Evolutionary conservation across 225 moss, liverwort and hornwort genomes (phyloP).

Genomic region (Polytrichum commune): DNA sequence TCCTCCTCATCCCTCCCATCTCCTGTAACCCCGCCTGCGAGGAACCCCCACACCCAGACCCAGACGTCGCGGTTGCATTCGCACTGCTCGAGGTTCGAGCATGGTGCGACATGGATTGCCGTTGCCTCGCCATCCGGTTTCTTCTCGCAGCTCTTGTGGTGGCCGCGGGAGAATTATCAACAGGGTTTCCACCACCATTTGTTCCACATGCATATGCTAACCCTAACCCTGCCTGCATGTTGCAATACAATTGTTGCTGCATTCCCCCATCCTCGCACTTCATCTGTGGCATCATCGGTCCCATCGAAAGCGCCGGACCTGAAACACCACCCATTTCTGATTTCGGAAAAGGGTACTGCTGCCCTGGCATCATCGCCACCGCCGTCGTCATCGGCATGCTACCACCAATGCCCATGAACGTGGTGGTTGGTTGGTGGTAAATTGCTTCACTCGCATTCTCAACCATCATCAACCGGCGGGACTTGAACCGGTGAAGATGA

Average conservation of each 20-base stretch:
- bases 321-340: conserved; percentile 19
- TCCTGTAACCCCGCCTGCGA: background rate
- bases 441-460: conserved; percentile 3
- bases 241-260: conserved; percentile 13
- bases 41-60: conserved; percentile 16
- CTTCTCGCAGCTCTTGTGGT: conserved; percentile 46
- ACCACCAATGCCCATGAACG: background rate
- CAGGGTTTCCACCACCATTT: background rate
- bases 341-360: conserved; percentile 9
- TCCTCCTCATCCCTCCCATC: conserved; percentile 11
- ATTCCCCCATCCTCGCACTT: conserved; percentile 30
- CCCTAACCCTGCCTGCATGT: conserved; percentile 6
- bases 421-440: too few relatives aligned
- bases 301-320: background rate
- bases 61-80: conserved; percentile 2
- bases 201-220: conserved; percentile 6
- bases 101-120: conserved; percentile 30
- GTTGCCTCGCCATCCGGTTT: conserved; percentile 43
- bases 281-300: conserved; percentile 22
- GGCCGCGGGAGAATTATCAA: conserved; percentile 27
- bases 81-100: conserved; percentile 11
- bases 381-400: conserved; percentile 24
- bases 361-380: conserved; percentile 1
- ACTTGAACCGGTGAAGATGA: conserved; percentile 40
- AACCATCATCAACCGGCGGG: conserved; percentile 38